These are phyloP conservation scores for Solanum hybrid DNA, from an alignment of 305 asterid genomes.

Conservation along the genomic window DNA sequence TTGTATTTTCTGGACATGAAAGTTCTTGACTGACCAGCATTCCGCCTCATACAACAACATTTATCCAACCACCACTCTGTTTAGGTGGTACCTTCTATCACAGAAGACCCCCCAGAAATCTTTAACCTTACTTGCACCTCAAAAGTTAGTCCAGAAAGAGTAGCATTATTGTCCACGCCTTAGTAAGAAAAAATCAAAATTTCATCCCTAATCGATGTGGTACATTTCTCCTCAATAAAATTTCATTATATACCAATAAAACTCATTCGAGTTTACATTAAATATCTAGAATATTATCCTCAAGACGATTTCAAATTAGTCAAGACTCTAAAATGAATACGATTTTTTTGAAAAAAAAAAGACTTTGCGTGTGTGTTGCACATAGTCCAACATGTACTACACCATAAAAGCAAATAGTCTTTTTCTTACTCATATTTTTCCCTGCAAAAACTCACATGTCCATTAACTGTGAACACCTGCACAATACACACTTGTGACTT, in stretches of 20 bases:
- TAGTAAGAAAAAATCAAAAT: too few species aligned
- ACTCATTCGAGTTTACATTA: not conserved
- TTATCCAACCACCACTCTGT: not conserved
- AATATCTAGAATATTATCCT: not conserved
- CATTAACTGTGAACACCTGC: constrained; percentile 3
- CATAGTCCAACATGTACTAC: not conserved
- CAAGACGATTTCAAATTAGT: not conserved
- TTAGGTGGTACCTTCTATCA: not conserved
- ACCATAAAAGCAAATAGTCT: not conserved
- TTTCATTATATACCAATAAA: not conserved
- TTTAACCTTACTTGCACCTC: too few species aligned
- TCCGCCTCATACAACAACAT: not conserved
- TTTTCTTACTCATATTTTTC: not conserved
- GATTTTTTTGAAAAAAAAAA: too few species aligned
- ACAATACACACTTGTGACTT: not conserved
- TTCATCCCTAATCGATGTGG: not conserved
- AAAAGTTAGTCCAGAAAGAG: too few species aligned
- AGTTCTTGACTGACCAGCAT: too few species aligned
- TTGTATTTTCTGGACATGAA: not conserved
- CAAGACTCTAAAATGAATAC: not conserved
- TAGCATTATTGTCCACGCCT: too few species aligned
- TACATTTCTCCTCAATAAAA: not conserved
- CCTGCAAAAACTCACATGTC: not conserved
- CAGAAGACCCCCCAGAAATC: too few species aligned
- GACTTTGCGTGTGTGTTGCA: not conserved